These are phyloP conservation scores for Codiaeum variegatum DNA, from an alignment of 441 rosid species.

Conservation along the genomic window DNA sequence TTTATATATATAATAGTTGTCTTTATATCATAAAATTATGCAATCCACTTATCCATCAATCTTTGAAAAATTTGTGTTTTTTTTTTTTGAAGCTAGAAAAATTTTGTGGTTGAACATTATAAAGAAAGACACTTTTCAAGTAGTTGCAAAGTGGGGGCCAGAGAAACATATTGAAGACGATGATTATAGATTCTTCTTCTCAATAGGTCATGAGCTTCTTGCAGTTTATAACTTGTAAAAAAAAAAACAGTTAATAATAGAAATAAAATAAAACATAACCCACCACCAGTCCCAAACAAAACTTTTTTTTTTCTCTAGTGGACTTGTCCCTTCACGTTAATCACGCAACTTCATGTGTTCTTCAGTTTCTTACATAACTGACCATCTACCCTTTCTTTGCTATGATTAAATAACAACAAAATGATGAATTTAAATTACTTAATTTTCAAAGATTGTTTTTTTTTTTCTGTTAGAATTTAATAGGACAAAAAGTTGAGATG, in stretches of 20 bases:
- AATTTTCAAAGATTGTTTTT: too few relatives aligned
- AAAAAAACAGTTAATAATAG: slow-evolving; percentile 37
- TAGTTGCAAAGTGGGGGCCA: too few relatives aligned
- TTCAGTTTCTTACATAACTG: slow-evolving; percentile 21
- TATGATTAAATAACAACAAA: background rate
- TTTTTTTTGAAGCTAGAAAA: too few relatives aligned
- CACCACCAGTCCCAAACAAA: slow-evolving; percentile 24
- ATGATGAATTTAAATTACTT: too few relatives aligned
- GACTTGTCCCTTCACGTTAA: slow-evolving; percentile 41
- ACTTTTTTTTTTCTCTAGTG: slow-evolving; percentile 17
- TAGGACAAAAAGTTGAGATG: background rate
- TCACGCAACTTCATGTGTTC: slow-evolving; percentile 37
- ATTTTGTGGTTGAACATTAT: too few relatives aligned
- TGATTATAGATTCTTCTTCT: slow-evolving; percentile 9
- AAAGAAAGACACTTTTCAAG: too few relatives aligned
- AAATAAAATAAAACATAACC: slow-evolving; percentile 1
- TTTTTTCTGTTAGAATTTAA: too few relatives aligned
- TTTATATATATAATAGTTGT: too few relatives aligned
- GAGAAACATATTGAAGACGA: slow-evolving; percentile 3
- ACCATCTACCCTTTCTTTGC: background rate
- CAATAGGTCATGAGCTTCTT: slow-evolving; percentile 48
- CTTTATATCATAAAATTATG: too few relatives aligned
- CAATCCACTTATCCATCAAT: too few relatives aligned
- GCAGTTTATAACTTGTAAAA: slow-evolving; percentile 29
- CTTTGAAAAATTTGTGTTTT: too few relatives aligned